These are phyloP conservation scores for Talaromyces ruber DNA, from an alignment of 495 filamentous ascomycete species.

Conservation along the genomic window DNA sequence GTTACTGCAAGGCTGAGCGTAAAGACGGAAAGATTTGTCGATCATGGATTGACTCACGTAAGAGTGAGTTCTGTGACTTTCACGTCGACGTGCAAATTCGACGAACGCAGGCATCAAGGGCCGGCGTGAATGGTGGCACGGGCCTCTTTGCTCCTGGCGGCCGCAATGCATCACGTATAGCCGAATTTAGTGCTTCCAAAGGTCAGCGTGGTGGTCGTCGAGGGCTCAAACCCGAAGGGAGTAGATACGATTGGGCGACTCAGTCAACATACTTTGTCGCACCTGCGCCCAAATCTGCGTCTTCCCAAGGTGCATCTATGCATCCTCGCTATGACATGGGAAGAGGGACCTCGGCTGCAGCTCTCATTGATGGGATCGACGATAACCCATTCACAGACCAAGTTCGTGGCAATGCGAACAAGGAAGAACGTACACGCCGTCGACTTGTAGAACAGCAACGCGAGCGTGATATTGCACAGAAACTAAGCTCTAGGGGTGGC, in stretches of 20 bases:
- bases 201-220: conserved; percentile 24
- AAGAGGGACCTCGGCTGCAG: conserved; percentile 45
- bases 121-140: conserved; percentile 66
- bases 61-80: conserved; percentile 88
- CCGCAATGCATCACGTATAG: conserved; percentile 31
- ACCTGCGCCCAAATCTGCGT: conserved; percentile 22
- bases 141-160: conserved; percentile 42
- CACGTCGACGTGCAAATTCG: conserved; percentile 75
- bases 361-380: conserved; percentile 61
- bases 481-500: conserved; percentile 53
- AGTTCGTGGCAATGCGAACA: conserved; percentile 39
- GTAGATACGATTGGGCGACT: conserved; percentile 50
- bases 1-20: conserved; percentile 75
- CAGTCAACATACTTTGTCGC: conserved; percentile 53
- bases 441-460: conserved; percentile 64
- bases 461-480: conserved; percentile 72
- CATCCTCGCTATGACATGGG: conserved; percentile 5
- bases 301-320: not conserved
- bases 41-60: conserved; percentile 77
- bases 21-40: conserved; percentile 77
- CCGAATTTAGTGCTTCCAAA: conserved; percentile 29
- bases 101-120: conserved; percentile 58
- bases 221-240: conserved; percentile 35
- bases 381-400: conserved; percentile 46
- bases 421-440: conserved; percentile 59